Evolutionary conservation across 495 filamentous ascomycete species (phyloP), one percentile per base, ranked within the genome.

Genomic region (Paragyromitra xinjiangensis): DNA sequence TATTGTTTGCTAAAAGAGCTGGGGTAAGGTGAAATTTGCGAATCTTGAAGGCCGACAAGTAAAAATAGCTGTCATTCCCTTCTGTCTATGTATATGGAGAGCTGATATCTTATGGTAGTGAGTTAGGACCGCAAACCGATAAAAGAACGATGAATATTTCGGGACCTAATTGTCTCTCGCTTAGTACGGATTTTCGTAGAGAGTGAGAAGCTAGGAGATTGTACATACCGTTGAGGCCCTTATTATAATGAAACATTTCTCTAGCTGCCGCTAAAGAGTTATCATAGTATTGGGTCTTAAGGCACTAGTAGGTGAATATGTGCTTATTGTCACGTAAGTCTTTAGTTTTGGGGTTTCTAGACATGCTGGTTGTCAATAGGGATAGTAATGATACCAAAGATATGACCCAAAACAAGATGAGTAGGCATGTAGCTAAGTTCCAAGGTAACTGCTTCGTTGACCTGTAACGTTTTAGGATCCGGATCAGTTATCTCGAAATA

Each of bases 391-490:
- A 39, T 22, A 45, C 37, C 19, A 22, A 63, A 7, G 40, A 63
- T 24, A 39, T 70, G 67, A 29, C 24, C 40, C 29, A 51, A 69
- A 59, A 51, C 26, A 44, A 45, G 56, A 24, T 62, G 44, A 34
- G n/a, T 50, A 26, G 63, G 29, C n/a, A 67, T 67, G 63, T 65
- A 56, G 8, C 44, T 72, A 34, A 26, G 40, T 64, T 71, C 61
- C 14, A 70, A 24, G 29, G 29, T 53, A 67, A 53, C 16, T 67
- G 64, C 19, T 53, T 55, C 6, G 40, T 70, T 70, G 56, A 70
- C 37, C 55, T 70, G 53, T 70, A 63, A 39, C 7, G 45, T 63
- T 44, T 34, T 50, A 45, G n/a, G 40, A 70, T 63, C 24, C 63
- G 39, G 40, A 70, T 63, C 24, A 70, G 39, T 63, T 70, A 22